Percentiles rank a stretch among this genome's conserved stretches.
Conservation (phyloP, 2,329 filamentous ascomycete genomes). For the Fusarium agapanthi region DNA sequence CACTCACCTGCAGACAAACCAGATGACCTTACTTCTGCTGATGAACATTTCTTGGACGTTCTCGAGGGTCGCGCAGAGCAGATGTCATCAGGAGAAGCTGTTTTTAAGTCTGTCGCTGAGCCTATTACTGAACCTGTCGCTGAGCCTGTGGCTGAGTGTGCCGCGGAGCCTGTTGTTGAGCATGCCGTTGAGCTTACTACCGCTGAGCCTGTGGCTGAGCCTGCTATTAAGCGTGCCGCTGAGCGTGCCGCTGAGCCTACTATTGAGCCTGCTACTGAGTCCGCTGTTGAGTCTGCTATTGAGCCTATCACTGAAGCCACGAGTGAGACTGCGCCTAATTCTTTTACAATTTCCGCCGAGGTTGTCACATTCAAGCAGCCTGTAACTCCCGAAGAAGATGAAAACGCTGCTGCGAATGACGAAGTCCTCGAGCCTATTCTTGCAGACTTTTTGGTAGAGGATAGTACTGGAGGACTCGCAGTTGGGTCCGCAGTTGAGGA, state of each 20-base stretch:
- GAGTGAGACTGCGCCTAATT: neutral
- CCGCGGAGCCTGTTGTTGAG: neutral
- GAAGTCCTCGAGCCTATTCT: neutral
- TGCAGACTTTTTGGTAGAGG: neutral
- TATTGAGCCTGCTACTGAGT: neutral
- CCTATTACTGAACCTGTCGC: neutral
- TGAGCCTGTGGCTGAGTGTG: neutral
- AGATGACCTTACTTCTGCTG: slow-evolving; percentile 47
- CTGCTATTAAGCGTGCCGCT: neutral
- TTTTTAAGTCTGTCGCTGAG: neutral
- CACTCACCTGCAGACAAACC: slow-evolving; percentile 31
- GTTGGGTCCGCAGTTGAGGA: neutral
- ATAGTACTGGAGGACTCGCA: neutral
- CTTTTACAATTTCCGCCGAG: neutral
- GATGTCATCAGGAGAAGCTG: slow-evolving; percentile 10
- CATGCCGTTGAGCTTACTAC: neutral
- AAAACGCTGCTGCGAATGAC: neutral
- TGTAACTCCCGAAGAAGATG: neutral
- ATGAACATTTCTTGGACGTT: slow-evolving; percentile 50
- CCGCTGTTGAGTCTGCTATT: neutral
- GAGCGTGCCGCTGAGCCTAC: neutral
- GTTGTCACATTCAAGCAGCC: slow-evolving; percentile 10
- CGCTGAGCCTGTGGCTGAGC: neutral
- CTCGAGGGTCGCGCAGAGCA: slow-evolving; percentile 40
- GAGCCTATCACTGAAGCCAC: neutral